These are phyloP conservation scores for Teunomyces funiuensis DNA, from an alignment of 805 yeast genomes.

Conservation along the genomic window DNA sequence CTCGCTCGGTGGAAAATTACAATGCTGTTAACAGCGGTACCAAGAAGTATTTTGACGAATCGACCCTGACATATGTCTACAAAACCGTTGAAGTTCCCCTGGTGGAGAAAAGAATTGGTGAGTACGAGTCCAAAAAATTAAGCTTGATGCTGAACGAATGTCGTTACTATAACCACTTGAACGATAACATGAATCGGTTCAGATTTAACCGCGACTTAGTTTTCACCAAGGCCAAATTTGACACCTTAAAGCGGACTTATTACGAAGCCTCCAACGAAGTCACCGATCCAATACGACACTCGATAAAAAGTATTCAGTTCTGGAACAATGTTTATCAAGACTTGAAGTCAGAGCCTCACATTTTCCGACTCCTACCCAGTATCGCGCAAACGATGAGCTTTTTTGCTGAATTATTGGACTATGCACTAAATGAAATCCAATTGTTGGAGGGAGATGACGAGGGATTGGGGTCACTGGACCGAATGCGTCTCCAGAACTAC, in stretches of 20 bases:
- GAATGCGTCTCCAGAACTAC: slow-evolving; percentile 10
- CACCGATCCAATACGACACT: slow-evolving; percentile 1
- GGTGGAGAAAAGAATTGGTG: slow-evolving; percentile 11
- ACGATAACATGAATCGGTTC: slow-evolving; percentile 12
- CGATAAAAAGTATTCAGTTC: slow-evolving; percentile 15
- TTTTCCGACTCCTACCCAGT: slow-evolving; percentile 13
- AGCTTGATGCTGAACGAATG: slow-evolving; percentile 9
- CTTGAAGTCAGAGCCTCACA: slow-evolving; percentile 19
- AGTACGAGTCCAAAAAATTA: slow-evolving; percentile 12
- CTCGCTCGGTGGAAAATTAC: background rate
- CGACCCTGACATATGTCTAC: slow-evolving; percentile 10
- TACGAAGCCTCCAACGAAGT: slow-evolving; percentile 13
- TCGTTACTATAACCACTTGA: slow-evolving; percentile 9
- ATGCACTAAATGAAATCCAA: slow-evolving; percentile 19
- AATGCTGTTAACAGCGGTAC: background rate
- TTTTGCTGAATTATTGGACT: slow-evolving; percentile 24
- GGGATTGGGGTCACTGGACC: slow-evolving; percentile 7
- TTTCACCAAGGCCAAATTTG: slow-evolving; percentile 12
- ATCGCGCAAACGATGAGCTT: slow-evolving; percentile 17
- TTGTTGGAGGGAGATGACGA: slow-evolving; percentile 11
- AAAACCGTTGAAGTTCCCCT: slow-evolving; percentile 9
- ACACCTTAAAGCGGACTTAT: slow-evolving; percentile 16
- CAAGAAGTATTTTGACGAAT: slow-evolving; percentile 14
- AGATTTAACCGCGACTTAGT: slow-evolving; percentile 8
- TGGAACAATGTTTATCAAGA: slow-evolving; percentile 35